Conservation (phyloP, 2,329 filamentous ascomycete genomes). For the Aspergillus fumigatus region DNA sequence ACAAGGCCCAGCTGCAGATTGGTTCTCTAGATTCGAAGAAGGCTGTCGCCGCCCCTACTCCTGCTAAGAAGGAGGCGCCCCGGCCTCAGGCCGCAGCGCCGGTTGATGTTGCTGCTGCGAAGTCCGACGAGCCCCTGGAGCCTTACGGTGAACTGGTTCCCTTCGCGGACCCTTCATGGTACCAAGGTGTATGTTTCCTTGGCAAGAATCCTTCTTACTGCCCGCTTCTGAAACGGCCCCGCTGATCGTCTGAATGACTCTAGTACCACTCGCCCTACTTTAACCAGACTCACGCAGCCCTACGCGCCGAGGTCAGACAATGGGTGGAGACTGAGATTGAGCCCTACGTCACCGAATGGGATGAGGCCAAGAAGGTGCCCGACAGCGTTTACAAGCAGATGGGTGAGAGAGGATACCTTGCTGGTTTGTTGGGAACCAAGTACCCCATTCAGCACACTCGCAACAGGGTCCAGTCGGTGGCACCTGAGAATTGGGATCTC, state of each 20-base stretch:
- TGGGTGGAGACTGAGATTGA: constrained; percentile 90
- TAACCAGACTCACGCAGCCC: constrained; percentile 87
- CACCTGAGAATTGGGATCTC: constrained; percentile 88
- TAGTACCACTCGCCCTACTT: constrained; percentile 96
- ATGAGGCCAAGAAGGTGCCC: constrained; percentile 88
- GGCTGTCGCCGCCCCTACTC: constrained; percentile 46
- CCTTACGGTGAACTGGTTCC: constrained; percentile 82
- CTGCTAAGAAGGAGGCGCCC: constrained; percentile 49
- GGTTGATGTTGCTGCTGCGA: constrained; percentile 41
- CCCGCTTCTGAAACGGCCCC: background rate
- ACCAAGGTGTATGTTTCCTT: constrained; percentile 68
- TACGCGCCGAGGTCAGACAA: constrained; percentile 84
- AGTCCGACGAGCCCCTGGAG: constrained; percentile 70
- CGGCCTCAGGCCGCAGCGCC: constrained; percentile 53
- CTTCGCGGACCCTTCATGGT: constrained; percentile 90
- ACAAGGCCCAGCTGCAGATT: constrained; percentile 55
- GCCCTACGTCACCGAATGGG: constrained; percentile 92
- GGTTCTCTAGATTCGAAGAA: constrained; percentile 84
- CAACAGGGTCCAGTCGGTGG: constrained; percentile 69
- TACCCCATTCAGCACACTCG: constrained; percentile 73
- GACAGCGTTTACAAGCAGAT: constrained; percentile 90
- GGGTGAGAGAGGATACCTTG: constrained; percentile 84
- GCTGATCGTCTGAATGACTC: constrained; percentile 8
- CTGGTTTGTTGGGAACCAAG: constrained; percentile 76
- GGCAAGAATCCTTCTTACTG: background rate